A percentile compares a stretch with the other conserved stretches of the same genome.
Conservation (phyloP, 2,329 filamentous ascomycete species). For the Claviceps quebecensis region DNA sequence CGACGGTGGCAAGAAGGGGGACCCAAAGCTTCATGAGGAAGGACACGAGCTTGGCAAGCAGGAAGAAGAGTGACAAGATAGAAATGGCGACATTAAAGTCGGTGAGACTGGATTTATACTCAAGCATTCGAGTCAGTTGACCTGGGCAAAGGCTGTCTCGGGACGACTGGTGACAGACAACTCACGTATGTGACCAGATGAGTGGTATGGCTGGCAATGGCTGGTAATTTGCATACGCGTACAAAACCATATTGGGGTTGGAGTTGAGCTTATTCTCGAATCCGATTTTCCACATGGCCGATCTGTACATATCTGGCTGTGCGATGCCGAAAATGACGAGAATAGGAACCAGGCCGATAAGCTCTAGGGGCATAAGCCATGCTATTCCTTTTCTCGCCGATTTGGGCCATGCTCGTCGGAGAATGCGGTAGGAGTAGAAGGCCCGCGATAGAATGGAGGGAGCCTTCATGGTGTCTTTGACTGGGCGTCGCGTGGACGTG, state of each 20-base stretch:
- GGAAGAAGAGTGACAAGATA: conserved; percentile 61
- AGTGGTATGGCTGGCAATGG: conserved; percentile 49
- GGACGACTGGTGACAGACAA: conserved; percentile 10
- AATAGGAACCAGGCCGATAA: conserved; percentile 48
- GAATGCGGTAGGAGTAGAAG: conserved; percentile 31
- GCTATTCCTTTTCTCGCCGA: conserved; percentile 37
- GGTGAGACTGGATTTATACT: conserved; percentile 41
- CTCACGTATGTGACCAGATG: conserved; percentile 62
- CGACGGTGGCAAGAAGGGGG: conserved; percentile 46
- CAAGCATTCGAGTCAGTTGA: neutral
- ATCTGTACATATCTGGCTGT: conserved; percentile 58
- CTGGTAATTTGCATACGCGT: conserved; percentile 58
- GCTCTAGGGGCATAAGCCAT: conserved; percentile 52
- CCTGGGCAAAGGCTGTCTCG: neutral
- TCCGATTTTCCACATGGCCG: conserved; percentile 59
- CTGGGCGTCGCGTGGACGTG: neutral
- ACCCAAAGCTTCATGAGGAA: conserved; percentile 59
- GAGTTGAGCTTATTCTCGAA: conserved; percentile 61
- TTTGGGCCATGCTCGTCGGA: conserved; percentile 46
- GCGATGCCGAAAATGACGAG: conserved; percentile 61
- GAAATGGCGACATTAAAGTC: conserved; percentile 66
- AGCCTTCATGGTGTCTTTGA: conserved; percentile 1
- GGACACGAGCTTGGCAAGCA: conserved; percentile 54
- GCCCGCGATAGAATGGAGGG: conserved; percentile 1
- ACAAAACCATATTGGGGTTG: conserved; percentile 53